Evolutionary conservation across 805 yeast species (phyloP).

Genomic region (Saccharomycopsis sp.): DNA sequence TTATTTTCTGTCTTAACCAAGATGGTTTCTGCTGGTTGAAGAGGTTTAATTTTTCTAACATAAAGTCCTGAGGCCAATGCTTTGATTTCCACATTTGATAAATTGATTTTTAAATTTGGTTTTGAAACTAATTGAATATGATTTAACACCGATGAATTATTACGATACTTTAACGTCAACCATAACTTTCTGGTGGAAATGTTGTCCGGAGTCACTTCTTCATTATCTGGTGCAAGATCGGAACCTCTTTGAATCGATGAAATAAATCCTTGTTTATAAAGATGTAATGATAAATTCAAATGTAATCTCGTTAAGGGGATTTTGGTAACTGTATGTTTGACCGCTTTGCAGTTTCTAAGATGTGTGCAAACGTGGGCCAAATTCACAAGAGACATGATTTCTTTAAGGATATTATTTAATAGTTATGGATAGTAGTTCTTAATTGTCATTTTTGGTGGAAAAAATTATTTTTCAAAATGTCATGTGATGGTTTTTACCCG

Average conservation of each 20-base stretch:
- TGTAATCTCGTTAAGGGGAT: conserved; percentile 79
- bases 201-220: conserved; percentile 76
- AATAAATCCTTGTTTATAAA: conserved; percentile 86
- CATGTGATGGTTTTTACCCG: too few relatives aligned
- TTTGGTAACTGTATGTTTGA: conserved; percentile 61
- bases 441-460: too few relatives aligned
- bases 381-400: conserved; percentile 73
- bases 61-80: conserved; percentile 67
- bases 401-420: background rate
- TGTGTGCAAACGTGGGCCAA: conserved; percentile 83
- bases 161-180: conserved; percentile 84
- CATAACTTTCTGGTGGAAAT: conserved; percentile 79
- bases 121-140: conserved; percentile 66
- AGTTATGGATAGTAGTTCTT: background rate
- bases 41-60: conserved; percentile 66
- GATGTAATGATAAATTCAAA: conserved; percentile 70
- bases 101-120: conserved; percentile 69
- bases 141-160: conserved; percentile 66
- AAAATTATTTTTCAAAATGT: too few relatives aligned
- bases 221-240: conserved; percentile 66
- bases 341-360: conserved; percentile 76
- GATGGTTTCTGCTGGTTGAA: conserved; percentile 83
- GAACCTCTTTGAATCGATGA: conserved; percentile 81
- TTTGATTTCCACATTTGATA: conserved; percentile 53
- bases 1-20: conserved; percentile 43